These are phyloP conservation scores for Tuber umbilicatum DNA, from an alignment of 495 filamentous ascomycete species.

Conservation along the genomic window DNA sequence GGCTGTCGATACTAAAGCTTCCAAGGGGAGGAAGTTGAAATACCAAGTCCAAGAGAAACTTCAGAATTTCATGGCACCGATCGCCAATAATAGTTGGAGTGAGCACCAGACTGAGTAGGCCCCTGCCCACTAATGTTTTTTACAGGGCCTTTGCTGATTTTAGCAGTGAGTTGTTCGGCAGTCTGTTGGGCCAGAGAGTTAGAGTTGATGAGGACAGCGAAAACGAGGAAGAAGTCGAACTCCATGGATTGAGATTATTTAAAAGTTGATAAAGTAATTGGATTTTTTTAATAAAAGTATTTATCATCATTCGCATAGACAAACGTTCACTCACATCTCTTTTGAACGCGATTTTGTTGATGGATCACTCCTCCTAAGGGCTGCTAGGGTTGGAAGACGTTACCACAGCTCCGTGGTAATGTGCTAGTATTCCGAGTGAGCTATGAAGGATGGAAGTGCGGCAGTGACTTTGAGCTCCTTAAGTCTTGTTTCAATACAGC, in stretches of 20 bases:
- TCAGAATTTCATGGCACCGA: slow-evolving; percentile 95
- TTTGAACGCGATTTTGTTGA: neutral
- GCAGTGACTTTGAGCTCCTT: neutral
- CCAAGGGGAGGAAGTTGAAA: slow-evolving; percentile 87
- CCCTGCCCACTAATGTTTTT: neutral
- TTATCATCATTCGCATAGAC: neutral
- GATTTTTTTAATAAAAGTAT: neutral
- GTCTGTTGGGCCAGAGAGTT: slow-evolving; percentile 74
- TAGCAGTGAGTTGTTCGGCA: slow-evolving; percentile 67
- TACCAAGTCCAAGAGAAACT: slow-evolving; percentile 94
- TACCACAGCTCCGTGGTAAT: neutral
- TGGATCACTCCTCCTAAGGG: neutral
- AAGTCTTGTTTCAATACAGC: neutral
- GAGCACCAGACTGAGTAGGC: slow-evolving; percentile 55
- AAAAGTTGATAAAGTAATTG: slow-evolving; percentile 40
- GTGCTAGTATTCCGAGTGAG: neutral
- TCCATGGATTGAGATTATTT: slow-evolving; percentile 71
- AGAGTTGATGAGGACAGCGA: slow-evolving; percentile 63
- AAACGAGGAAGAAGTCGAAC: slow-evolving; percentile 54
- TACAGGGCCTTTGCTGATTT: neutral
- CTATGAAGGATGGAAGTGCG: neutral
- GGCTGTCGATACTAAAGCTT: slow-evolving; percentile 83
- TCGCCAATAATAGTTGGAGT: slow-evolving; percentile 51
- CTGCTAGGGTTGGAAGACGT: neutral
- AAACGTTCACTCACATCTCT: neutral